Percentiles rank a stretch among this genome's conserved stretches.
Evolutionary conservation across 495 filamentous ascomycete species (phyloP).

Genomic region (Beverwykella pulmonaria): DNA sequence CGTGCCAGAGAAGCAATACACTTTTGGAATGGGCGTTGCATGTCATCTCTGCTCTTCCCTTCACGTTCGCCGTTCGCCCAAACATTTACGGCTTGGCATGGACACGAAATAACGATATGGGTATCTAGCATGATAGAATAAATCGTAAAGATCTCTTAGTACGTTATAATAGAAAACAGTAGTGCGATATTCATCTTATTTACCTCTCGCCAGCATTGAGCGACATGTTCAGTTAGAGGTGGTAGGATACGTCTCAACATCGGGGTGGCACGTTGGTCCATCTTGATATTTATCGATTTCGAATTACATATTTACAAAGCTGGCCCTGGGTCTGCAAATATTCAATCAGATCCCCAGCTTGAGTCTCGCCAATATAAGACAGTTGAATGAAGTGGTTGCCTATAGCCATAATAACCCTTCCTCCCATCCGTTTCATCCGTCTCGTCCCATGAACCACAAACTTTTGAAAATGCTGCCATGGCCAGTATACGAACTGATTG

Average conservation of each 20-base stretch:
- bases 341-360: neutral
- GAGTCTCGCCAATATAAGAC: slow-evolving; percentile 4
- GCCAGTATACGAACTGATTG: neutral
- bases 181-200: too few relatives aligned
- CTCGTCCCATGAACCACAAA: neutral
- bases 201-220: too few relatives aligned
- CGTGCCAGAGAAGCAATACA: neutral
- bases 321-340: slow-evolving; percentile 9
- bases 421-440: neutral
- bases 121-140: too few relatives aligned
- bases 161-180: too few relatives aligned
- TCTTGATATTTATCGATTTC: neutral
- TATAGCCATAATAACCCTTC: slow-evolving; percentile 2
- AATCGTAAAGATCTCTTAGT: too few relatives aligned
- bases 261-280: neutral
- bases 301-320: slow-evolving; percentile 26
- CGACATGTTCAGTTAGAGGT: too few relatives aligned
- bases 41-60: neutral
- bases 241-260: too few relatives aligned
- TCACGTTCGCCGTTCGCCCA: neutral
- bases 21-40: neutral
- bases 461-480: slow-evolving; percentile 20
- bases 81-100: too few relatives aligned
- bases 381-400: neutral
- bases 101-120: too few relatives aligned